Base-by-base conservation (phyloP, 306 rosid genomes). In the Pachyrhizus erosus region DNA sequence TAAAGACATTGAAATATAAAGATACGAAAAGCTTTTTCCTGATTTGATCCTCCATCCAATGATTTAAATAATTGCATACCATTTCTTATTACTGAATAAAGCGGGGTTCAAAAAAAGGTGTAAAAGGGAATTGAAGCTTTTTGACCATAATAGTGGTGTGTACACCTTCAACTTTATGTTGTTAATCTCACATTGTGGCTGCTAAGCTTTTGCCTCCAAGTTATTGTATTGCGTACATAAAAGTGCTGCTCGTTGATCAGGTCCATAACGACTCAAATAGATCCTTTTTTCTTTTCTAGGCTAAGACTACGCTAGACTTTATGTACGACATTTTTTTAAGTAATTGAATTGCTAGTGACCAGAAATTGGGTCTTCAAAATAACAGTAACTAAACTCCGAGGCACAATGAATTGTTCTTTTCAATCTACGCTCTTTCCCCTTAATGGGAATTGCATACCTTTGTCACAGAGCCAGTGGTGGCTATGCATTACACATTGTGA, bases 141-240 rank as follows among this genome's bases (percentile, higher is more conserved):
- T 93, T 90, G 90, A 91, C 94, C 83, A 83, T 83, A 82, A 87
- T 84, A 90, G 88, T 89, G 84, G 82, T 72, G 65, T 78, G 79
- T 78, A 70, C 71, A 83, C 76, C 75, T 67, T 12, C 73, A 78
- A 70, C 84, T 84, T 87, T 92, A 86, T 54, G 75, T 72, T 83
- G 52, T 84, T 88, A 78, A 83, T 89, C 83, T 73, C 81, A 85
- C 46, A 10, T 82, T 60, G 73, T 49, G 74, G 62, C 73, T 82
- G 82, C 83, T 61, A 87, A 74, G 80, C 85, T 87, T 92, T 90
- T 90, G 82, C 94, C 86, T 85, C 87, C 54, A 82, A 87, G 86
- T 87, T 80, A 58, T 70, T 83, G 71, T 84, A 68, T 85, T 87
- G 87, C 83, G 75, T 73, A 70, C 62, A 73, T 66, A 80, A 82